Conservation (phyloP, 164 flowering plant genomes). For the Aristolochia fimbriata region DNA sequence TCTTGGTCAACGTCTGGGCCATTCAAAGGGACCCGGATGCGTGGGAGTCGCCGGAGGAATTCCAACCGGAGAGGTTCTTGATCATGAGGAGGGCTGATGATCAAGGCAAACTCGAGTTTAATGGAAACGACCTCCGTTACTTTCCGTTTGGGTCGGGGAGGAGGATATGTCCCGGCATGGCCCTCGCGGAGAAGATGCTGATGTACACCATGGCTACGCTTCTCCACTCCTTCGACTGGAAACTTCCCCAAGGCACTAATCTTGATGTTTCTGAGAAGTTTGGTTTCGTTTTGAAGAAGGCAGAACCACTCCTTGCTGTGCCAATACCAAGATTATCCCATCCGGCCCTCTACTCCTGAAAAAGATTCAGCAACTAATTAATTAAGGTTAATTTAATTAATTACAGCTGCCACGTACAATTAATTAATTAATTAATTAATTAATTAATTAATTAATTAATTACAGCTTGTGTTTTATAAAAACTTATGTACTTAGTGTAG, state of each 20-base stretch:
- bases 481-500: no score
- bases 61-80: slow-evolving; percentile 16
- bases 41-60: slow-evolving; percentile 10
- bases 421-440: no score
- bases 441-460: no score
- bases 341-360: background rate
- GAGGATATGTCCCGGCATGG: slow-evolving; percentile 21
- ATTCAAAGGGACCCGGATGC: slow-evolving; percentile 12
- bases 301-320: slow-evolving; percentile 3
- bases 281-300: slow-evolving; percentile 8
- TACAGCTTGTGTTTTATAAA: no score
- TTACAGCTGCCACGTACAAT: no score
- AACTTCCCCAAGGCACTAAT: slow-evolving; percentile 9
- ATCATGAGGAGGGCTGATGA: no score
- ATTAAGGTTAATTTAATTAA: no score
- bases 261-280: slow-evolving; percentile 14
- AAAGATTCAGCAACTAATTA: background rate
- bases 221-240: slow-evolving; percentile 18
- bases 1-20: slow-evolving; percentile 16
- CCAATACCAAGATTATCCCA: slow-evolving; percentile 7
- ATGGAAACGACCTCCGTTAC: slow-evolving; percentile 11
- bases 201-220: slow-evolving; percentile 13
- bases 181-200: slow-evolving; percentile 18
- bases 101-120: slow-evolving; percentile 10
- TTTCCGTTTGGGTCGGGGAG: slow-evolving; percentile 25